Base-by-base conservation (phyloP, 345 rosid genomes). In the Gossypium anomalum region DNA sequence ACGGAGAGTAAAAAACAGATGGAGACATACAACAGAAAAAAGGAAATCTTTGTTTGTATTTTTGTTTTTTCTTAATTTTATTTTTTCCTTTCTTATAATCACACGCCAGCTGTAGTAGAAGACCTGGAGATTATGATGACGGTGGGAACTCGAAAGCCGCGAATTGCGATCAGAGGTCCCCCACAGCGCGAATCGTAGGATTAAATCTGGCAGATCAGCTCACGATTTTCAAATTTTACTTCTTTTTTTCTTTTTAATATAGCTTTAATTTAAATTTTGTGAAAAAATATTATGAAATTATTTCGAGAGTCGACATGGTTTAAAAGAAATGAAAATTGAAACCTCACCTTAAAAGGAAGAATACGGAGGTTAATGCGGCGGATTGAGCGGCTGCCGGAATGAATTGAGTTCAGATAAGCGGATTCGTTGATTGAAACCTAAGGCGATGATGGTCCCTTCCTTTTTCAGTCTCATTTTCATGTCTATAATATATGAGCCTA, bases 11-110 rank as follows among this genome's bases (percentile, higher is more conserved):
- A 61, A 77, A 56, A 71, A 65, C 70, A 79, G 74, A 63, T 34
- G 48, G 72, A 77, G 78, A 83, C 87, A 82, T 82, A 82, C 80
- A 82, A 74, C 22, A 11, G 29, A 58, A 15, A 15, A 43, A 43
- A 59, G 27, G 27, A 57, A 57, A 57, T 20, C 62, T 57, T 57
- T 22, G 27, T 22, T 22, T 57, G 1, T 57, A 14, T 57, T 57
- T 57, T 8, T 1, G 3, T 27, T 57, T 57, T 57, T 8, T 12
- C 3, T 27, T 34, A 2, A 27, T 51, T 48, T 22, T 45, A 23
- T 7, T 67, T 67, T 15, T 45, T 8, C 41, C 58, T 53, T 17
- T 58, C 12, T 63, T 11, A 51, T 15, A 51, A 19, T 74, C 63
- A 22, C 70, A 51, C 23, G 19, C 55, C 64, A 73, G 55, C 69